phyloP scores from a whole-genome alignment of 257 asterid genomes.

The Lavandula angustifolia region DNA sequence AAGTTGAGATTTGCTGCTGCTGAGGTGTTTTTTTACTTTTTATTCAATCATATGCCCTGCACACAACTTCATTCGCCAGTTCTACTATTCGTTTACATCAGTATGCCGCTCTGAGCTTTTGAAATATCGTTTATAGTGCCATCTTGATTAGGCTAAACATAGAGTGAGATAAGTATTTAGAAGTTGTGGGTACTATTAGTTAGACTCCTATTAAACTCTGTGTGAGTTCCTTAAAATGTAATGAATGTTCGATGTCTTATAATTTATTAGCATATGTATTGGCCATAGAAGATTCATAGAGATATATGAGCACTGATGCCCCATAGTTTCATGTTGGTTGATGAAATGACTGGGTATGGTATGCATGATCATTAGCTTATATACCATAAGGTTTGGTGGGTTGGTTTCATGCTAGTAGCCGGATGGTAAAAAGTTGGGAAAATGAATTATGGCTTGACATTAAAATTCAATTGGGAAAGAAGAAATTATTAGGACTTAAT shows the following conservation, averaged over 20 bases:
- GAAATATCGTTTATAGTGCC: neutral
- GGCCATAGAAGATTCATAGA: neutral
- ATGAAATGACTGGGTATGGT: constrained; percentile 6
- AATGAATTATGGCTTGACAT: constrained; percentile 1
- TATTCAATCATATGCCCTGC: constrained; percentile 4
- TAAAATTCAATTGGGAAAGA: neutral
- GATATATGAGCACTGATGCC: neutral
- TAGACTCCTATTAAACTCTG: neutral
- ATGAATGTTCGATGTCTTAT: constrained; percentile 7
- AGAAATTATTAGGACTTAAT: neutral
- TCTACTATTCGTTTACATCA: neutral
- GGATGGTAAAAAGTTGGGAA: neutral
- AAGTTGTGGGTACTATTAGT: neutral
- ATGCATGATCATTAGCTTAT: neutral
- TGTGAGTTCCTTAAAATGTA: neutral
- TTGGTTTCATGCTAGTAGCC: neutral
- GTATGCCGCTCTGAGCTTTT: constrained; percentile 1
- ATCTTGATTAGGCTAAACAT: constrained; percentile 12
- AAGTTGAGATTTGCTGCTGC: constrained; percentile 94
- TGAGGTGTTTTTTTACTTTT: constrained; percentile 57
- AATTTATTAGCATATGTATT: neutral
- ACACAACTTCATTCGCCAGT: neutral
- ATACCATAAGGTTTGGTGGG: neutral
- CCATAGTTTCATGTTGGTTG: constrained; percentile 1
- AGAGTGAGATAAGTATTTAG: neutral